These are phyloP conservation scores for Fusarium keratoplasticum DNA, from an alignment of 2,329 filamentous ascomycete genomes.

Conservation along the genomic window DNA sequence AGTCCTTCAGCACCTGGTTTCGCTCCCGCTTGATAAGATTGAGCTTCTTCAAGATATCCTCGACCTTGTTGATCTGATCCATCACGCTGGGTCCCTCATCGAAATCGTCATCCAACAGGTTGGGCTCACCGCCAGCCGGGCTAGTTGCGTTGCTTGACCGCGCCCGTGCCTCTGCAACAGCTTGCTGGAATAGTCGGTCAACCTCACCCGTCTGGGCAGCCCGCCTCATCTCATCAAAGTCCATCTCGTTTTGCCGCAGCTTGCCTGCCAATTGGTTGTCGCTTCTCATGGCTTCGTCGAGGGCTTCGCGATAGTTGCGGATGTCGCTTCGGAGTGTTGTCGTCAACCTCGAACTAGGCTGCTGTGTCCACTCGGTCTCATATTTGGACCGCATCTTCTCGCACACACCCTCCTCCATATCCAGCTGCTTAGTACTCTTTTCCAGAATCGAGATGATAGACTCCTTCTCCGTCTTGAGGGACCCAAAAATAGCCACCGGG, in stretches of 20 bases:
- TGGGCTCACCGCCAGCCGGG: constrained; percentile 74
- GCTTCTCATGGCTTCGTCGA: constrained; percentile 89
- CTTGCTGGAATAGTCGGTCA: constrained; percentile 88
- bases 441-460: constrained; percentile 80
- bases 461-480: constrained; percentile 81
- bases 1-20: constrained; percentile 91
- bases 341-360: constrained; percentile 91
- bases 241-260: constrained; percentile 84
- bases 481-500: constrained; percentile 82
- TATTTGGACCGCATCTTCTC: constrained; percentile 99
- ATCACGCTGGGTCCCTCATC: constrained; percentile 83
- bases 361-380: constrained; percentile 94
- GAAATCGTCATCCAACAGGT: constrained; percentile 91
- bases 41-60: constrained; percentile 90
- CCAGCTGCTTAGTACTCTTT: constrained; percentile 85
- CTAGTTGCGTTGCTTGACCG: constrained; percentile 71
- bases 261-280: constrained; percentile 87
- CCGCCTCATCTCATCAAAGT: constrained; percentile 95
- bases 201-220: constrained; percentile 89
- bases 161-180: constrained; percentile 81
- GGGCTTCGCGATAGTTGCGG: constrained; percentile 85
- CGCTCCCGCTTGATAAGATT: constrained; percentile 93
- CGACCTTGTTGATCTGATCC: constrained; percentile 89
- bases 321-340: constrained; percentile 89
- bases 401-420: constrained; percentile 97